Evolutionary conservation across 1,284 basidiomycete genomes (phyloP).

Genomic region (Tilletia walkeri): DNA sequence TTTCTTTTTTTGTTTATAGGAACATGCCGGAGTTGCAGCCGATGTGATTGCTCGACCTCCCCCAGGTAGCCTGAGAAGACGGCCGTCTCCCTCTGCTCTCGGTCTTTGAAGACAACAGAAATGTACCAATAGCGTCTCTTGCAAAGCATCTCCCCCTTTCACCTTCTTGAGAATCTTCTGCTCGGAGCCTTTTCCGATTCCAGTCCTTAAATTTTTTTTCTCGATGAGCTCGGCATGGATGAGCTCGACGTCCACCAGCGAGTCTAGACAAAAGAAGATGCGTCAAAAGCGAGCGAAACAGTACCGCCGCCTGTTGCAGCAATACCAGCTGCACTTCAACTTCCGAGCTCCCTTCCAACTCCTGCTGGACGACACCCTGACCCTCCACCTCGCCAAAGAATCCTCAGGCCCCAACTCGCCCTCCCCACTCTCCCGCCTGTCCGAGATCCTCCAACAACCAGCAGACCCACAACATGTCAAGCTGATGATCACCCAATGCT

Average conservation of each 20-base stretch:
- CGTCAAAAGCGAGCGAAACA: constrained; percentile 51
- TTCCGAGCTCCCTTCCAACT: constrained; percentile 53
- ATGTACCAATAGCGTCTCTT: too few relatives aligned
- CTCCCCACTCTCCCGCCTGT: constrained; percentile 18
- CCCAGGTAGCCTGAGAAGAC: too few relatives aligned
- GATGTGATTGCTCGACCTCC: too few relatives aligned
- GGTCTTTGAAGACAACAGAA: too few relatives aligned
- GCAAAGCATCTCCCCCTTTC: not conserved
- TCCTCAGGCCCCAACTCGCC: constrained; percentile 17
- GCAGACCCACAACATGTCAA: constrained; percentile 42
- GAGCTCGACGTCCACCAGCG: not conserved
- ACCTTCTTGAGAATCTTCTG: not conserved
- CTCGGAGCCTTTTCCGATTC: not conserved
- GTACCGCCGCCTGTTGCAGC: constrained; percentile 49
- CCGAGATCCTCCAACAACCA: constrained; percentile 34
- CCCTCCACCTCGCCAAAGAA: constrained; percentile 38
- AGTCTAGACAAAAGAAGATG: constrained; percentile 27
- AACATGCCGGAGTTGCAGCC: constrained; percentile 5
- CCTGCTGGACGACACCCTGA: constrained; percentile 47
- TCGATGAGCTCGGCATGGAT: not conserved
- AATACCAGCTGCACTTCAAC: constrained; percentile 48
- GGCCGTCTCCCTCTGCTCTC: too few relatives aligned
- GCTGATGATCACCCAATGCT: constrained; percentile 53
- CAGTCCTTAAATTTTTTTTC: not conserved
- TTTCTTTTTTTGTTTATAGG: not conserved